A percentile compares a stretch with the other conserved stretches of the same genome.
These are phyloP conservation scores for Fusarium torulosum DNA, from an alignment of 2,329 filamentous ascomycete genomes.

Conservation along the genomic window DNA sequence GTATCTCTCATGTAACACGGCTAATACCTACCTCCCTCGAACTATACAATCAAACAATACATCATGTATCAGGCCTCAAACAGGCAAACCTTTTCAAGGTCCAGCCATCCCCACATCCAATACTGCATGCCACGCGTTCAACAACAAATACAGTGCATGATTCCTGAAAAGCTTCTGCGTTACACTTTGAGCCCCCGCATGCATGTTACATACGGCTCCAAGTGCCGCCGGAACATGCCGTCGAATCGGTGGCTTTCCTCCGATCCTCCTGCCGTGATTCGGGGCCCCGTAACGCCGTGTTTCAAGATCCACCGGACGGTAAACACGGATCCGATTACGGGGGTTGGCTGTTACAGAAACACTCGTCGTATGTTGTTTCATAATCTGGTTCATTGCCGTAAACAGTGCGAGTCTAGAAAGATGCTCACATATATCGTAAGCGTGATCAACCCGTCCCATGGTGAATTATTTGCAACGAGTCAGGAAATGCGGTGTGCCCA, in stretches of 20 bases:
- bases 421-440: neutral
- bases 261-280: conserved; percentile 16
- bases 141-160: conserved; percentile 36
- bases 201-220: conserved; percentile 5
- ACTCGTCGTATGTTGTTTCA: neutral
- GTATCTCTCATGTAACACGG: conserved; percentile 32
- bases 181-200: neutral
- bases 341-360: conserved; percentile 5
- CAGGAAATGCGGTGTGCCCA: conserved; percentile 8
- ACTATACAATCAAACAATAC: neutral
- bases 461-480: conserved; percentile 11
- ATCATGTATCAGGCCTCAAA: conserved; percentile 23
- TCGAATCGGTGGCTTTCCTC: conserved; percentile 25
- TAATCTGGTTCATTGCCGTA: neutral
- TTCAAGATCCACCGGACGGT: conserved; percentile 30
- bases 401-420: conserved; percentile 1
- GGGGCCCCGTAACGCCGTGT: conserved; percentile 31
- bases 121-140: conserved; percentile 40
- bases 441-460: neutral
- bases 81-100: neutral
- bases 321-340: conserved; percentile 17
- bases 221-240: conserved; percentile 12
- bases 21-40: neutral
- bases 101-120: conserved; percentile 23
- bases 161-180: conserved; percentile 9